phyloP scores from a whole-genome alignment of 2,329 filamentous ascomycete species.

The Rhinocladiella similis region DNA sequence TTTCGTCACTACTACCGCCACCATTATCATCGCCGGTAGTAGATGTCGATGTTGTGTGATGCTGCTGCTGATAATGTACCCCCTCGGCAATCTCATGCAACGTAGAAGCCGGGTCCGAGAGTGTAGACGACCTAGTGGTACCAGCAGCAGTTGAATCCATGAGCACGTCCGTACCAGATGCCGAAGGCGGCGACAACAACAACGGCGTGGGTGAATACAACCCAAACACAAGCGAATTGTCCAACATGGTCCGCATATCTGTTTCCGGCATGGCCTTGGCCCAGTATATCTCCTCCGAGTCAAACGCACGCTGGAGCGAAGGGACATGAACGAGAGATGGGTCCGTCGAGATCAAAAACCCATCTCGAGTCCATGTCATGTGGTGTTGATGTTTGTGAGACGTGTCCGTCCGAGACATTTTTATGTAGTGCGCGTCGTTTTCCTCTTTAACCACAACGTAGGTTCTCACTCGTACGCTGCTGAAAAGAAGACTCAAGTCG shows the following conservation, averaged over 20 bases:
- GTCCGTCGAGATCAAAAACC: conserved; percentile 64
- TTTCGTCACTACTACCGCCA: background rate
- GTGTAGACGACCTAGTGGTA: background rate
- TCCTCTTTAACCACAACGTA: no score
- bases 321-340: conserved; percentile 55
- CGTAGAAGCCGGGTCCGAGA: conserved; percentile 20
- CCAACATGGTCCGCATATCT: conserved; percentile 53
- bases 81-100: conserved; percentile 15
- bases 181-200: conserved; percentile 5
- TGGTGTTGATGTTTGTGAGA: background rate
- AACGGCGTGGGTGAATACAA: conserved; percentile 45
- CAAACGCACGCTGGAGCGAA: conserved; percentile 58
- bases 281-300: conserved; percentile 63
- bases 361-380: conserved; percentile 35
- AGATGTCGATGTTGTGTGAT: background rate
- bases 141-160: conserved; percentile 6
- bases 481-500: no score
- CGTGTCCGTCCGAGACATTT: background rate
- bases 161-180: background rate
- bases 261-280: conserved; percentile 52
- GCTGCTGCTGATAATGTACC: background rate
- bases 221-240: conserved; percentile 61
- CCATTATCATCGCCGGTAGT: background rate
- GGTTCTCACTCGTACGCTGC: no score
- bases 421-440: no score